A percentile compares a stretch with the other conserved stretches of the same genome.
Evolutionary conservation across 495 filamentous ascomycete genomes (phyloP).

Genomic region (Neurospora tetraspora): DNA sequence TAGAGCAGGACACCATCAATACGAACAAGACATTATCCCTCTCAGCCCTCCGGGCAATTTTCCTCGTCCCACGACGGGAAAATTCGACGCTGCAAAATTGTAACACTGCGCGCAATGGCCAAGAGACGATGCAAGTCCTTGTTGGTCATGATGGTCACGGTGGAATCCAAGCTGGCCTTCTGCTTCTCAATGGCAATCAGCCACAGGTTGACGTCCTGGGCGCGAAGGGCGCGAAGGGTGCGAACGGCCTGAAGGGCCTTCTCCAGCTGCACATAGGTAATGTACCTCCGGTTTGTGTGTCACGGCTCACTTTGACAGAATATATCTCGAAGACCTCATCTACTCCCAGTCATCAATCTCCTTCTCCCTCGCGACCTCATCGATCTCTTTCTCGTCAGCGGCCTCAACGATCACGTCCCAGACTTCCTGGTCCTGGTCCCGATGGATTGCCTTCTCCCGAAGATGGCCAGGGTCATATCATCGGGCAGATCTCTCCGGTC

Average conservation of each 20-base stretch:
- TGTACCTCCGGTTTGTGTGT: conserved; percentile 23
- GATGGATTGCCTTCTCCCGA: not conserved
- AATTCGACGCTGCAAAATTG: not conserved
- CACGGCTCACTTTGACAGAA: conserved; percentile 45
- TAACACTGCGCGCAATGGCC: not conserved
- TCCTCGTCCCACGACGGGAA: not conserved
- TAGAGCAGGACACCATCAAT: not conserved
- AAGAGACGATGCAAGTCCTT: conserved; percentile 56
- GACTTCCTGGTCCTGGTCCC: conserved; percentile 35
- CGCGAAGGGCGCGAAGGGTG: conserved; percentile 39
- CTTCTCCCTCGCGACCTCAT: conserved; percentile 43
- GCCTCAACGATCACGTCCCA: conserved; percentile 60
- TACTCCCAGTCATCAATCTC: not conserved
- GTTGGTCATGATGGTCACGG: conserved; percentile 51
- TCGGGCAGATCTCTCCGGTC: conserved; percentile 51
- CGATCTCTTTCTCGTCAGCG: conserved; percentile 53
- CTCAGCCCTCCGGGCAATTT: not conserved
- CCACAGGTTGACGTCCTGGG: conserved; percentile 48
- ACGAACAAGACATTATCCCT: not conserved
- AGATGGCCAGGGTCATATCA: conserved; percentile 30
- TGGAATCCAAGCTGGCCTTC: conserved; percentile 12
- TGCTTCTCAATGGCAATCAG: conserved; percentile 68
- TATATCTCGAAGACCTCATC: conserved; percentile 61
- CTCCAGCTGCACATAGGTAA: conserved; percentile 64
- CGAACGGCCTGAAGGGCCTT: conserved; percentile 20